Base-by-base conservation (phyloP, 108 stramenopile species). In the Cyclotella choctawhatcheeana region DNA sequence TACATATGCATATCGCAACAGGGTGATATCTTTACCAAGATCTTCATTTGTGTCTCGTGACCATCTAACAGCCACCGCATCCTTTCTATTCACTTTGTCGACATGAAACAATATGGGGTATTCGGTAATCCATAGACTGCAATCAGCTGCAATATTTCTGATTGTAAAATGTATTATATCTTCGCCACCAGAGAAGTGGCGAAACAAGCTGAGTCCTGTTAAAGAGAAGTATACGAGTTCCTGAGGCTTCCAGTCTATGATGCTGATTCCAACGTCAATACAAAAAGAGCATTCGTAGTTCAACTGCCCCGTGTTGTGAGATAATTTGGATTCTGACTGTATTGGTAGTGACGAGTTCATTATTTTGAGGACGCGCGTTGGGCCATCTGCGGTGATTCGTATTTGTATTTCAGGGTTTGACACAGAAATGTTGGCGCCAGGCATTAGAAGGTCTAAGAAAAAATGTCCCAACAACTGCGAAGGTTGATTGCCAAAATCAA, bases 111-210 rank as follows among this genome's bases (percentile, higher is more conserved):
- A 59, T 31, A 83, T 80, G 13, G 89, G 89, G 64, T 85, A 90
- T 10, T 83, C 85, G 8, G 89, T 86, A 1, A 88, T 74, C 89
- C 86, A 90, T 10, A 90, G 79, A 60, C 86, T 83, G 62, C 86
- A 87, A 60, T 90, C 85, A 3, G 77, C 52, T 37, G 79, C 67
- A 20, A 89, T 72, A 33, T 55, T 40, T 22, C 85, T 82, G 33
- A 85, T 64, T 5, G 78, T 58, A 13, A 86, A 24, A 26, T 30
- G 65, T 3, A 77, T 58, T 13, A 44, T 45, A 13, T 85, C 85
- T 26, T 61, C 53, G 8, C 63, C 67, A 31, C 8, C 14, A 27
- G 76, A 58, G 2, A 70, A 29, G 18, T 37, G 64, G 52, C 71
- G 64, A 37, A 71, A 65, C 13, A 90, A 2, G 1, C 55, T 59